Conservation (phyloP, 768 basidiomycete species). For the Mycena amicta region DNA sequence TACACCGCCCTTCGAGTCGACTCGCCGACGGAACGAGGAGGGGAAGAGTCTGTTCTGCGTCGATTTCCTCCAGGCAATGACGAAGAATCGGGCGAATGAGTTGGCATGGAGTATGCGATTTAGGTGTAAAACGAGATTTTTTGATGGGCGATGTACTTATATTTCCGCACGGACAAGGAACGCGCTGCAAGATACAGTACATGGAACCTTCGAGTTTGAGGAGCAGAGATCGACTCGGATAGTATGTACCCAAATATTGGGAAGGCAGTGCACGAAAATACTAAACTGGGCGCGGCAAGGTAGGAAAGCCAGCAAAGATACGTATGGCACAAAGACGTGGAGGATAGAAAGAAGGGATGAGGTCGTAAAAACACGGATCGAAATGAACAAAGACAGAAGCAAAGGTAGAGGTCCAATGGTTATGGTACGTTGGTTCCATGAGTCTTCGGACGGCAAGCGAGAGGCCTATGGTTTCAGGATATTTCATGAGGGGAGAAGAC, state of each 20-base stretch:
- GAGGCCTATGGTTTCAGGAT: not conserved
- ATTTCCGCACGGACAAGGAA: not conserved
- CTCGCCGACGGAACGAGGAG: too few relatives aligned
- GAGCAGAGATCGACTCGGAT: too few relatives aligned
- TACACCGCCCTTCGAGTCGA: too few relatives aligned
- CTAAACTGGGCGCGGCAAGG: not conserved
- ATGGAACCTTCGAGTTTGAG: too few relatives aligned
- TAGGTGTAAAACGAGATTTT: too few relatives aligned
- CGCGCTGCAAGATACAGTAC: too few relatives aligned
- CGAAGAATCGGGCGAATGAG: too few relatives aligned
- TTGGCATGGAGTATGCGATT: too few relatives aligned
- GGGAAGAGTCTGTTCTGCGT: too few relatives aligned
- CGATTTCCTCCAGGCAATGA: too few relatives aligned
- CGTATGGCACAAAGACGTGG: not conserved
- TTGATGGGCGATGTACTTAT: not conserved
- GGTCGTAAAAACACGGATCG: not conserved
- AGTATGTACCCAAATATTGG: too few relatives aligned
- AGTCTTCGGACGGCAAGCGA: not conserved
- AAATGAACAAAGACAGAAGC: constrained; percentile 1
- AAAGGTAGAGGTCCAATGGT: constrained; percentile 11
- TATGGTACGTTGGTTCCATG: constrained; percentile 8
- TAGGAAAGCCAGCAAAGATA: not conserved
- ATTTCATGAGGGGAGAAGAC: not conserved
- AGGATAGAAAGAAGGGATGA: not conserved
- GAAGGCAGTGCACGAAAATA: not conserved